phyloP scores from a whole-genome alignment of 2,329 filamentous ascomycete species.

The Dryadomyces quercus-mongolicae region DNA sequence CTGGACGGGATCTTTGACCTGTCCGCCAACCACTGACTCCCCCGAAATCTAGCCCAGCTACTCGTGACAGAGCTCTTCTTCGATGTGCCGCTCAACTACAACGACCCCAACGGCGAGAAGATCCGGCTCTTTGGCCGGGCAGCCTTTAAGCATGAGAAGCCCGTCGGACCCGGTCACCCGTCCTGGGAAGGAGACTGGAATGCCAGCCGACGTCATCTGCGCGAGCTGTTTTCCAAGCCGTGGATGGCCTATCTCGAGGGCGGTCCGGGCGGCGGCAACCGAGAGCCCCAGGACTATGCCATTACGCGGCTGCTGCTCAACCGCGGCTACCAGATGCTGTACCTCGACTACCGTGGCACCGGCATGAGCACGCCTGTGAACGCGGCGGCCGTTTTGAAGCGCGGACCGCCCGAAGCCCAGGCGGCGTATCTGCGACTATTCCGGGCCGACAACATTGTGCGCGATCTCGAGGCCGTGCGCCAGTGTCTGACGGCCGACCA shows the following conservation, averaged over 20 bases:
- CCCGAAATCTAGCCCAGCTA: slow-evolving; percentile 47
- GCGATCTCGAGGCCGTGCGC: slow-evolving; percentile 77
- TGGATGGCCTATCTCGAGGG: slow-evolving; percentile 70
- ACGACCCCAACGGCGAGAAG: slow-evolving; percentile 42
- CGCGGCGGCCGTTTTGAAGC: slow-evolving; percentile 53
- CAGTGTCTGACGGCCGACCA: slow-evolving; percentile 59
- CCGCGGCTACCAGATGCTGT: slow-evolving; percentile 73
- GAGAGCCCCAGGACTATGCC: slow-evolving; percentile 59
- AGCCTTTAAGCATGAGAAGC: slow-evolving; percentile 52
- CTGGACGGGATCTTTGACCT: background rate
- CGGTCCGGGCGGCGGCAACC: slow-evolving; percentile 70
- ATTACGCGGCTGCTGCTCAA: slow-evolving; percentile 61
- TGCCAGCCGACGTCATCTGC: slow-evolving; percentile 2
- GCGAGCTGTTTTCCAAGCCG: slow-evolving; percentile 28
- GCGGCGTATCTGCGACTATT: slow-evolving; percentile 74
- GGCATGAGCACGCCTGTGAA: slow-evolving; percentile 75
- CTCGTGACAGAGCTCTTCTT: slow-evolving; percentile 75
- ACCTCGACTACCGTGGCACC: slow-evolving; percentile 84
- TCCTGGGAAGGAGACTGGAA: slow-evolving; percentile 19
- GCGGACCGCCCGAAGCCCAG: slow-evolving; percentile 54
- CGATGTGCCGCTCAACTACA: slow-evolving; percentile 72
- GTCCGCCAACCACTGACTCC: background rate
- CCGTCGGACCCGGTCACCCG: slow-evolving; percentile 36
- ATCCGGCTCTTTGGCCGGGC: slow-evolving; percentile 70
- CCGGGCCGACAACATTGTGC: slow-evolving; percentile 81